Evolutionary conservation across 2,329 filamentous ascomycete species (phyloP).

Genomic region (Alternaria gaisen): DNA sequence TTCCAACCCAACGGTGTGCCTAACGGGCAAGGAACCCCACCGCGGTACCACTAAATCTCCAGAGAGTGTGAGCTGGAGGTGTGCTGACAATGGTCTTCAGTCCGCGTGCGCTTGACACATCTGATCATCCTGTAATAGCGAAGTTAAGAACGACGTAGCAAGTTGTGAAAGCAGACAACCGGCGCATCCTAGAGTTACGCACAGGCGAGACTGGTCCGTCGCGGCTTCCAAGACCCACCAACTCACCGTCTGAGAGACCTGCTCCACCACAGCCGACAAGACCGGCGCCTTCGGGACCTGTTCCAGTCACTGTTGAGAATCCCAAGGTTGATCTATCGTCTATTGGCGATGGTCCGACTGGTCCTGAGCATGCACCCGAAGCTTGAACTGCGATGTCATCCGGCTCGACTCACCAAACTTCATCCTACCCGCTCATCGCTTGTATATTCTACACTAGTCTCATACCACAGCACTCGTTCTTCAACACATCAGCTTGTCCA

Average conservation of each 20-base stretch:
- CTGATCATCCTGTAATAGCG: neutral
- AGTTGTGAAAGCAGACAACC: neutral
- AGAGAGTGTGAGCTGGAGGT: slow-evolving; percentile 24
- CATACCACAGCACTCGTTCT: neutral
- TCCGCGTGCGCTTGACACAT: neutral
- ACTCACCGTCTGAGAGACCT: neutral
- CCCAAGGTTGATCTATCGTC: neutral
- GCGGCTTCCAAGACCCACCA: neutral
- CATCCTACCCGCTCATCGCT: neutral
- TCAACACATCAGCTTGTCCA: neutral
- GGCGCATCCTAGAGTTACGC: neutral
- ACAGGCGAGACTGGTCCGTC: neutral
- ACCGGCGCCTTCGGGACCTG: neutral
- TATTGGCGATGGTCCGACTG: neutral
- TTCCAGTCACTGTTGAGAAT: neutral
- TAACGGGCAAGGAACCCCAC: slow-evolving; percentile 44
- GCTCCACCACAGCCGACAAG: neutral
- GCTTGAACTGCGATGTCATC: neutral
- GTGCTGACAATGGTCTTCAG: slow-evolving; percentile 15
- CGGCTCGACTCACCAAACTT: neutral
- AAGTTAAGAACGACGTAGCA: neutral
- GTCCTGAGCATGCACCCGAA: neutral
- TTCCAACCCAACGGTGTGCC: slow-evolving; percentile 40
- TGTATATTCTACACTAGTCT: neutral
- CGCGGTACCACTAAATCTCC: slow-evolving; percentile 46